Conservation (phyloP, 192 early-diverging fungal species). For the Dispira simplex region DNA sequence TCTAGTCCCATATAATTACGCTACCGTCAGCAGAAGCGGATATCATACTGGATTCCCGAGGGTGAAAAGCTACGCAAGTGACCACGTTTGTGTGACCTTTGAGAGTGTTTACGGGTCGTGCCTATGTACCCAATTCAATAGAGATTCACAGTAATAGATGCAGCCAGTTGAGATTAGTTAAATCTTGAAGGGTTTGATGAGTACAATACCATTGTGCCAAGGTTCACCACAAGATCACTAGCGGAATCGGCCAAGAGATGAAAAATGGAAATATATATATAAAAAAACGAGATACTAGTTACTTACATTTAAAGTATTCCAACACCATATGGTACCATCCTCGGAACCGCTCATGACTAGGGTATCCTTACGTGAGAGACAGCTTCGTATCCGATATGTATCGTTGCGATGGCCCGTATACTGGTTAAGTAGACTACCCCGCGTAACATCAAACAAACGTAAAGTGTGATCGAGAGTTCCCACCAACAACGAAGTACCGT, state of each 20-base stretch:
- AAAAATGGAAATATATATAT: too few relatives aligned
- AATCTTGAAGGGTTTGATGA: too few relatives aligned
- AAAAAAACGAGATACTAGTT: too few relatives aligned
- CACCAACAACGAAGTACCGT: conserved; percentile 56
- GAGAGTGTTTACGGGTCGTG: too few relatives aligned
- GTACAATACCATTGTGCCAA: too few relatives aligned
- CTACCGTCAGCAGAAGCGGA: background rate
- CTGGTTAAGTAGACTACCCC: conserved; percentile 51
- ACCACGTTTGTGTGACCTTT: background rate
- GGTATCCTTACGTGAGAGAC: conserved; percentile 50
- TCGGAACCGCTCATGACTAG: conserved; percentile 77
- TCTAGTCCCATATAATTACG: background rate
- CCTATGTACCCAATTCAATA: too few relatives aligned
- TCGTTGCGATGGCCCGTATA: conserved; percentile 71
- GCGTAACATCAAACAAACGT: conserved; percentile 70
- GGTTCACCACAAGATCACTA: too few relatives aligned
- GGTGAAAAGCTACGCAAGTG: conserved; percentile 1
- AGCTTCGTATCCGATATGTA: conserved; percentile 59
- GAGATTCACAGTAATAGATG: too few relatives aligned
- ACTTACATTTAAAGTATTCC: conserved; percentile 33
- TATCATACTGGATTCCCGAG: background rate
- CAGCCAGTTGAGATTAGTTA: too few relatives aligned
- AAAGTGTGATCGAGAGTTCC: conserved; percentile 61
- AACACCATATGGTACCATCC: conserved; percentile 72
- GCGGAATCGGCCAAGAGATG: too few relatives aligned